Evolutionary conservation across 1,284 basidiomycete genomes (phyloP), one percentile per base, ranked within the genome.

Genomic region (Puccinia polysora): DNA sequence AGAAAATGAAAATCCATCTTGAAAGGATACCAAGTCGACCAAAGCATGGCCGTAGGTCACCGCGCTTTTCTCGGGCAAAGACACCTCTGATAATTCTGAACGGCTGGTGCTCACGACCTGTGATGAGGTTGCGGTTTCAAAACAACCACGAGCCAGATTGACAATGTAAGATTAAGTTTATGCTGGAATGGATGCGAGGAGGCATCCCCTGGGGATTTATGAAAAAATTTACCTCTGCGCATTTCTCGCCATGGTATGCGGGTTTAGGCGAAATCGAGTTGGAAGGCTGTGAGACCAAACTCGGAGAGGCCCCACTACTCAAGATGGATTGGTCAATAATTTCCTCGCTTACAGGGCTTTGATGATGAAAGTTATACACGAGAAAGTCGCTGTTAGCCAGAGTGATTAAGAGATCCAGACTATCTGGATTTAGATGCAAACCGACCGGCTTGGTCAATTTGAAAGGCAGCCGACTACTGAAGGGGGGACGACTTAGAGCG

Each of bases 401-500:
- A 28, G 40, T 70, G 45, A 70, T 34, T 36, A 70, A 23, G 2
- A 70, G 49, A 62, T 70, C 68, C 47, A 70, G 56, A 43, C 68
- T 70, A 25, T 70, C 68, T 30, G n/a, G 20, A 53, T 47, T 70
- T 45, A 70, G 49, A 6, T 59, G 32, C 14, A 70, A 23, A 34
- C 49, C 43, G 32, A 58, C n/a, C n/a, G 65, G 65, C 32, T 28
- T n/a, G 12, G 62, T 14, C 30, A 65, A 4, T n/a, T 65, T 65
- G 30, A 65, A 65, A 65, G 34, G n/a, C 20, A 52, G 43, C 20
- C 14, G 23, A 10, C 15, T 20, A 38, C 15, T 12, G 47, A 49
- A 52, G 5, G 62, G 25, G n/a, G 43, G 34, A 18, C 36, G 32
- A 4, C 60, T 49, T 23, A 70, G 58, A 40, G 30, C n/a, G 47